A percentile compares a stretch with the other conserved stretches of the same genome.
Evolutionary conservation across 2,329 filamentous ascomycete genomes (phyloP).

Genomic region (Epichloe typhina): DNA sequence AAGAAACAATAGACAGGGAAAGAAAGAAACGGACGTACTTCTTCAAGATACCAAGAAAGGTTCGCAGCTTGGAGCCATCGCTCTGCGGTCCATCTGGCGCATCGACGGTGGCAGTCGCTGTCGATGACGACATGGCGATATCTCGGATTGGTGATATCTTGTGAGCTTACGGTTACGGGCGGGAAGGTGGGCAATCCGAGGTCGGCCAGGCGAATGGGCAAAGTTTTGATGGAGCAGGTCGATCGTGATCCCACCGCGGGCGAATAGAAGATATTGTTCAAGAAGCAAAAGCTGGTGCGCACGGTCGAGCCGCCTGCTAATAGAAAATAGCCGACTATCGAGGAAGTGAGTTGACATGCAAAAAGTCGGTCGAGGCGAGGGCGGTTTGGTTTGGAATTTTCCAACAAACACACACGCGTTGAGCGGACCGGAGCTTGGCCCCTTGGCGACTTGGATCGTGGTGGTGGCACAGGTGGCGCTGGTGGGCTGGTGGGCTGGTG

Average conservation of each 20-base stretch:
- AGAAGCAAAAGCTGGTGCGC: background rate
- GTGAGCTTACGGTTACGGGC: too few species aligned
- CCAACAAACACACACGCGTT: background rate
- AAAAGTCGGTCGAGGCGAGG: background rate
- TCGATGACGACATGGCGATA: slow-evolving; percentile 25
- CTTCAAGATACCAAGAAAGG: slow-evolving; percentile 74
- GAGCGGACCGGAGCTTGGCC: background rate
- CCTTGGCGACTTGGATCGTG: background rate
- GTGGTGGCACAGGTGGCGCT: background rate
- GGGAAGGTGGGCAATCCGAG: background rate
- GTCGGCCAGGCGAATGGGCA: background rate
- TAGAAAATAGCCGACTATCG: background rate
- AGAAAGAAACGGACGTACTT: slow-evolving; percentile 47
- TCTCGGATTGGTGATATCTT: background rate
- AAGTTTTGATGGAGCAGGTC: background rate
- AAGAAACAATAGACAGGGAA: background rate
- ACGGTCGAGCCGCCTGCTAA: background rate
- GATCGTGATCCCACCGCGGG: background rate
- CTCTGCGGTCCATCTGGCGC: slow-evolving; percentile 40
- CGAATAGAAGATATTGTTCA: background rate
- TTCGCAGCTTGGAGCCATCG: slow-evolving; percentile 79
- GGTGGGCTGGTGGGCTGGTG: too few species aligned
- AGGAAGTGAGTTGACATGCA: background rate
- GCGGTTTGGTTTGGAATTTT: background rate
- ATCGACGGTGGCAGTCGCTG: slow-evolving; percentile 19